phyloP scores from a whole-genome alignment of 73 alveolate species.

The Diophrys appendiculata region DNA sequence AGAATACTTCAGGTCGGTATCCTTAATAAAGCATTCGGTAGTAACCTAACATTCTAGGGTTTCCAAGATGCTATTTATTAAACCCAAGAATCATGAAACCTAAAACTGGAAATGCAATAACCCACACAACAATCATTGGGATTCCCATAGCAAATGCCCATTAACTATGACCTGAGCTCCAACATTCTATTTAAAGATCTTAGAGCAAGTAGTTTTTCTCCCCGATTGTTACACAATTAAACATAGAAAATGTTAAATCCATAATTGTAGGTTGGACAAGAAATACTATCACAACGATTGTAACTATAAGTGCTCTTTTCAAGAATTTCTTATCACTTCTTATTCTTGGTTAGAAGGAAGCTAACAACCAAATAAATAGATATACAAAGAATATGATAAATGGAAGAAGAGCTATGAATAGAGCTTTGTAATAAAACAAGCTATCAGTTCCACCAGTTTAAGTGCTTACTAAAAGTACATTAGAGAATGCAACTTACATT shows the following conservation, averaged over 20 bases:
- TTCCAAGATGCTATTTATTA: not conserved
- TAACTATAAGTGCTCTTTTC: not conserved
- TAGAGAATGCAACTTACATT: not conserved
- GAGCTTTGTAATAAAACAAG: slow-evolving; percentile 2
- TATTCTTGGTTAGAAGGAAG: not conserved
- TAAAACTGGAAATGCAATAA: slow-evolving; percentile 1
- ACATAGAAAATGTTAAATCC: slow-evolving; percentile 4
- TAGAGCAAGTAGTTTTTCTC: not conserved
- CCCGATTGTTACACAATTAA: slow-evolving; percentile 1
- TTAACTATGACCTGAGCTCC: not conserved
- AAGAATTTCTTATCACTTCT: not conserved
- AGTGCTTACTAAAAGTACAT: not conserved
- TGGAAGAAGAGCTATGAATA: slow-evolving; percentile 17
- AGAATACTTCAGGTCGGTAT: not conserved
- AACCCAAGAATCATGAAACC: not conserved
- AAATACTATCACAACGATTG: not conserved
- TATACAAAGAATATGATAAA: not conserved
- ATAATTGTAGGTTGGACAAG: slow-evolving; percentile 5
- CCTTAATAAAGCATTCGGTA: slow-evolving; percentile 9
- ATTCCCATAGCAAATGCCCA: slow-evolving; percentile 6
- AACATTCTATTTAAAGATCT: slow-evolving; percentile 6
- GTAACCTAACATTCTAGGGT: not conserved
- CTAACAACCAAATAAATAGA: not conserved
- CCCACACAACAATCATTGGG: slow-evolving; percentile 23
- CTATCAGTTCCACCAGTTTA: not conserved